phyloP scores from a whole-genome alignment of 1,284 basidiomycete species.

The Sporisorium scitamineum region DNA sequence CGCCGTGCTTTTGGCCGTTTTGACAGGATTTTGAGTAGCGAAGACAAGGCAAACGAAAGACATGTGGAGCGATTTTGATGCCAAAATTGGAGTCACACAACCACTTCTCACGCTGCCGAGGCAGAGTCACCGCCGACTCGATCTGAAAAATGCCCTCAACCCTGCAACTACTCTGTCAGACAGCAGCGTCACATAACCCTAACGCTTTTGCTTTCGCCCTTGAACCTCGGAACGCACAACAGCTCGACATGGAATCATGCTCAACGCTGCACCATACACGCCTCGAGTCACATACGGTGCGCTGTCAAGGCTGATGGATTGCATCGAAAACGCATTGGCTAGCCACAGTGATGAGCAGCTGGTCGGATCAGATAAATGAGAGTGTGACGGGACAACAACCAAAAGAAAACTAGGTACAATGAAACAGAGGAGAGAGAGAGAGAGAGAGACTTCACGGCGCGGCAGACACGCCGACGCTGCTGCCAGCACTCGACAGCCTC shows the following conservation, averaged over 20 bases:
- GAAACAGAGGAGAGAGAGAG: background rate
- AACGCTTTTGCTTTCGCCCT: too few species aligned
- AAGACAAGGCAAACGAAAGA: conserved; percentile 7
- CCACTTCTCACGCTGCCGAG: too few species aligned
- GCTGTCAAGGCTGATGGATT: background rate
- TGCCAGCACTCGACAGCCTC: conserved; percentile 37
- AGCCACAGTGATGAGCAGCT: background rate
- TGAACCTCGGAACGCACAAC: too few species aligned
- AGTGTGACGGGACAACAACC: background rate
- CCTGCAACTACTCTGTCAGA: too few species aligned
- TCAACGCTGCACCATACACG: background rate
- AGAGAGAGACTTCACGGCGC: conserved; percentile 10
- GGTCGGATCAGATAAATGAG: background rate
- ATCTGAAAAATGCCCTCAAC: too few species aligned
- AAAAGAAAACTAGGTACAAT: background rate
- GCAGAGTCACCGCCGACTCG: too few species aligned
- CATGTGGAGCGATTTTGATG: conserved; percentile 3
- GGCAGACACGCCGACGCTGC: conserved; percentile 26
- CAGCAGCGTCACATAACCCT: too few species aligned
- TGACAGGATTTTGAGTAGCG: too few species aligned
- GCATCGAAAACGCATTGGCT: background rate
- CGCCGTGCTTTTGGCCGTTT: conserved; percentile 6
- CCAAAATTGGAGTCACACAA: too few species aligned
- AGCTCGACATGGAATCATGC: background rate
- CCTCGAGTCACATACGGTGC: background rate